Base-by-base conservation (phyloP, 257 asterid genomes). In the Rhazya stricta region DNA sequence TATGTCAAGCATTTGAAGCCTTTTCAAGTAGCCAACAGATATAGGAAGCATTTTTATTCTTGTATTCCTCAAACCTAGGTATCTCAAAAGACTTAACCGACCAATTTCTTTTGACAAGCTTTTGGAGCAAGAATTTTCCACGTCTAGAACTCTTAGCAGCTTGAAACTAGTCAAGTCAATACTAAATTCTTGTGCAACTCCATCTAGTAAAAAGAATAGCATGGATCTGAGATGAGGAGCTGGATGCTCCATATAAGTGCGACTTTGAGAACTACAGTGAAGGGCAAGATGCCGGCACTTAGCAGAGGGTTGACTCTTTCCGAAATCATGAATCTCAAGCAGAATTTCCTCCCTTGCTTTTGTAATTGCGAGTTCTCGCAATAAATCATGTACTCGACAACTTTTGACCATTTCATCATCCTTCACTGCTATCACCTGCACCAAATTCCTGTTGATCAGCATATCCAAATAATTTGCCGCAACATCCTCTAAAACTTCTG, bases 361-460 rank as follows among this genome's bases (percentile, higher is more conserved):
- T 37, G 8, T 19, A 34, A 65, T 73, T 69, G 65, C 85, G 78
- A 25, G 79, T 23, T 67, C 76, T 19, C 69, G 80, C 66, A 81
- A 27, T 25, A 51, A 65, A 58, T 76, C 84, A 70, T 73, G 84
- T n/a, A 83, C 75, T 10, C 69, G 79, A 54, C 85, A 82, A 5
- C 79, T 75, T 76, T 79, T 75, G 39, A 76, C 51, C 48, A 36
- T 39, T 32, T 73, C 74, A 54, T 67, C 62, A 4, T 62, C 15
- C 21, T 56, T 65, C 50, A 29, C 1, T 9, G 66, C n/a, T 4
- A 53, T 71, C 57, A 65, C 79, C 71, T 57, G 58, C 5, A 79
- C 75, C 56, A 83, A 63, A 27, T 77, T 79, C 16, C 75, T 76
- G 30, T 63, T 53, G 5, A 79, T 41, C 29, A 79, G 74, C 4